Base-by-base conservation (phyloP, 768 basidiomycete species). In the Wakefieldia striispora region DNA sequence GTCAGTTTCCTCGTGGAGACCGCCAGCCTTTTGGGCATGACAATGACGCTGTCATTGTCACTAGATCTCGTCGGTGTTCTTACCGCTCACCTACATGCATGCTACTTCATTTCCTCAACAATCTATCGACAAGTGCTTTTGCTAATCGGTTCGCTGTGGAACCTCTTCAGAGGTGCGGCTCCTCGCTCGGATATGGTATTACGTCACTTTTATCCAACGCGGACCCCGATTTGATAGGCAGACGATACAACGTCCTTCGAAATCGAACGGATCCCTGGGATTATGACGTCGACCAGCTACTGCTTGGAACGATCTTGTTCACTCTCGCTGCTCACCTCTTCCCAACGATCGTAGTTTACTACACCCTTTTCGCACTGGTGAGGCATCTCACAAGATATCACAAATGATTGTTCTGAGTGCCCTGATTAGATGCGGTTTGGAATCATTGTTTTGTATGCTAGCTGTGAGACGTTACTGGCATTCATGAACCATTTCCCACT, bases 401-500 rank as follows among this genome's bases (percentile, higher is more conserved):
- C 31, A 17, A 16, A 38, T 20, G 8, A 16, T 41, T 4, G 4
- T 29, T 23, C 14, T 48, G 37, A 62, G 10, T 19, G 13, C 17
- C 33, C 27, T 38, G 43, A 43, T 11, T 38, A 88, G 84, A 70
- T 79, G 31, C 78, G 79, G 2, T 60, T 86, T 0, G 72, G 64
- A 3, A 74, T 82, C 6, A 76, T 92, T 11, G 55, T 79, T 1
- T 51, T 83, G 2, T 82, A 91, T 56, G 85, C 83, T 0, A 63
- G 64, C 8, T 67, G 93, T 26, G 83, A 88, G 56, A 81, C 80
- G 0, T 67, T 77, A 2, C 71, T 94, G 20, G 84, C 83, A 0
- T 84, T 93, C 55, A 80, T 98, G 75, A 95, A 97, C 54, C 86
- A 92, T 55, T 97, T 97, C 55, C 94, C 95, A 1, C 72, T 98